Evolutionary conservation across 169 alveolate genomes (phyloP).

Genomic region (Cryptosporidium baileyi): DNA sequence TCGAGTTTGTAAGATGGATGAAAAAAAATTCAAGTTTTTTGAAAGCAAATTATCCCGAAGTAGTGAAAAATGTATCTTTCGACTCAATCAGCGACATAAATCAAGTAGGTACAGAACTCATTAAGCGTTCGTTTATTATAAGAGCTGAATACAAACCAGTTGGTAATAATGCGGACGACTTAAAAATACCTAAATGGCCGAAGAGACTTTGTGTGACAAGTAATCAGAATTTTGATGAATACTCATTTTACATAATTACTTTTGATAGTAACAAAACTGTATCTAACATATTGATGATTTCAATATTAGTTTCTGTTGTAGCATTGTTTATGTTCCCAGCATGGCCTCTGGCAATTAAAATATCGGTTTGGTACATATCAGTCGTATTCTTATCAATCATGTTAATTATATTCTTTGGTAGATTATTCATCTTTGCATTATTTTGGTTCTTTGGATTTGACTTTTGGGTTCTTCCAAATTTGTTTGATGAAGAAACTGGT

Average conservation of each 20-base stretch:
- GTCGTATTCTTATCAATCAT: slow-evolving; percentile 79
- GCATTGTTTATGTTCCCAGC: slow-evolving; percentile 86
- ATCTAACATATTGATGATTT: slow-evolving; percentile 77
- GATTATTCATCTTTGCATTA: slow-evolving; percentile 77
- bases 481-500: slow-evolving; percentile 86
- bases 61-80: slow-evolving; percentile 8
- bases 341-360: slow-evolving; percentile 84
- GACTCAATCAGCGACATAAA: slow-evolving; percentile 24
- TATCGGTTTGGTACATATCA: slow-evolving; percentile 84
- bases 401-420: slow-evolving; percentile 76
- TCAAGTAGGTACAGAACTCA: slow-evolving; percentile 53
- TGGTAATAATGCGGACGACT: slow-evolving; percentile 24
- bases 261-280: slow-evolving; percentile 83
- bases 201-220: slow-evolving; percentile 80
- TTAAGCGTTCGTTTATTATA: slow-evolving; percentile 21
- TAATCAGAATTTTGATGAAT: slow-evolving; percentile 81
- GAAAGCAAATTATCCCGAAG: slow-evolving; percentile 37
- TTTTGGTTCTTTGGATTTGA: slow-evolving; percentile 86
- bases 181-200: slow-evolving; percentile 85
- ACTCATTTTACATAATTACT: slow-evolving; percentile 82
- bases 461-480: slow-evolving; percentile 85
- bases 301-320: slow-evolving; percentile 76
- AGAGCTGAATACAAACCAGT: slow-evolving; percentile 67
- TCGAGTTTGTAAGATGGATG: slow-evolving; percentile 79
- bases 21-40: slow-evolving; percentile 73